These are phyloP conservation scores for Penicillium alfredii DNA, from an alignment of 495 filamentous ascomycete species.

Conservation along the genomic window DNA sequence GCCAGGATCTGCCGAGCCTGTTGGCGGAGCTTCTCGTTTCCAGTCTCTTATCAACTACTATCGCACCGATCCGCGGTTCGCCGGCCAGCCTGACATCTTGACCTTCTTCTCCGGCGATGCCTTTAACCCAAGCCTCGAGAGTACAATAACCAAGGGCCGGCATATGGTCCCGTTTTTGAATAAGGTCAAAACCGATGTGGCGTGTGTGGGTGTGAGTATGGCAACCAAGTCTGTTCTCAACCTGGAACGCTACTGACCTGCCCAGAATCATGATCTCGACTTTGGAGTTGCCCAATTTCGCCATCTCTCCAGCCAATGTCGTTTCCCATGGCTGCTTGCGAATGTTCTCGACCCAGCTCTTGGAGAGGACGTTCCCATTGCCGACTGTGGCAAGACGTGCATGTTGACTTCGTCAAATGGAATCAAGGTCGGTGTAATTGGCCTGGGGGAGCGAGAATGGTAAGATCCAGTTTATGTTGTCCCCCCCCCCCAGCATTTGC, in stretches of 20 bases:
- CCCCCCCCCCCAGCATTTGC: background rate
- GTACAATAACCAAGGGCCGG: slow-evolving; percentile 75
- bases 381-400: slow-evolving; percentile 59
- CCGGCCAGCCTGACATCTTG: slow-evolving; percentile 56
- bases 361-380: slow-evolving; percentile 61
- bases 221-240: slow-evolving; percentile 1
- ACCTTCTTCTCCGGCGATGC: slow-evolving; percentile 90
- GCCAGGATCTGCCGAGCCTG: slow-evolving; percentile 66
- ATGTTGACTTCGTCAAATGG: slow-evolving; percentile 76
- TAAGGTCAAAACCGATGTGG: slow-evolving; percentile 63
- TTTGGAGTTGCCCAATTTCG: slow-evolving; percentile 80
- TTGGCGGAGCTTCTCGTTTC: slow-evolving; percentile 74
- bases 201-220: slow-evolving; percentile 67
- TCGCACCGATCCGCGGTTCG: slow-evolving; percentile 50
- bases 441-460: slow-evolving; percentile 72
- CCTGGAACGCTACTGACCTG: slow-evolving; percentile 10
- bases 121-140: slow-evolving; percentile 85
- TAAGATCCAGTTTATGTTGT: too few relatives aligned
- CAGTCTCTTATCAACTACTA: slow-evolving; percentile 73
- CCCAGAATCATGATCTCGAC: slow-evolving; percentile 83
- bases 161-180: slow-evolving; percentile 92
- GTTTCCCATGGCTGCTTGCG: slow-evolving; percentile 84
- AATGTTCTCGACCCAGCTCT: slow-evolving; percentile 78
- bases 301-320: slow-evolving; percentile 64
- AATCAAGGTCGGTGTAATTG: slow-evolving; percentile 78